These are phyloP conservation scores for Phyllosticta citrichinensis DNA, from an alignment of 2,329 filamentous ascomycete genomes.

Conservation along the genomic window DNA sequence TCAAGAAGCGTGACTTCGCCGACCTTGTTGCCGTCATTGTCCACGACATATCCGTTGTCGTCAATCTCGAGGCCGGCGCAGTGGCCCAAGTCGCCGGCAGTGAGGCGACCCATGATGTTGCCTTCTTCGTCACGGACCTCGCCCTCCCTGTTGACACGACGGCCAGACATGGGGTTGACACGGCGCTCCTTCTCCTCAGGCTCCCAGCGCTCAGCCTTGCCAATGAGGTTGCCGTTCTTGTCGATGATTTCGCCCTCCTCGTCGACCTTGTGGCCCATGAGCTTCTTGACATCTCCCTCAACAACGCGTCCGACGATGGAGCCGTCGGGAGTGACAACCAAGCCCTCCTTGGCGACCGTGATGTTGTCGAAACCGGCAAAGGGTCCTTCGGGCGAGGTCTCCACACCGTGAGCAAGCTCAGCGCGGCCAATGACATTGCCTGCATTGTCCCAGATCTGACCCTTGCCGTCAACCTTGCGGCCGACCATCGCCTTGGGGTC, in stretches of 20 bases:
- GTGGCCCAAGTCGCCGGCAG: slow-evolving; percentile 41
- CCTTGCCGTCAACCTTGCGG: slow-evolving; percentile 52
- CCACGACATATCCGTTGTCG: slow-evolving; percentile 42
- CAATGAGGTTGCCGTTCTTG: slow-evolving; percentile 44
- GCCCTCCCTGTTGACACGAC: slow-evolving; percentile 44
- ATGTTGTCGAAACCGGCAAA: slow-evolving; percentile 51
- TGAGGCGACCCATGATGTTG: slow-evolving; percentile 40
- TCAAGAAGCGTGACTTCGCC: slow-evolving; percentile 53
- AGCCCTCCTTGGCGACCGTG: slow-evolving; percentile 48
- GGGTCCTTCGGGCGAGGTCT: slow-evolving; percentile 43
- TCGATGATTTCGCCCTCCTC: slow-evolving; percentile 43
- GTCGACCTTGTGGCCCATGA: slow-evolving; percentile 40
- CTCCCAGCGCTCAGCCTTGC: slow-evolving; percentile 44
- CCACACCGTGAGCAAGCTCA: slow-evolving; percentile 45
- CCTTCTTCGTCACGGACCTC: slow-evolving; percentile 43
- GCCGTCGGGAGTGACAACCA: slow-evolving; percentile 38
- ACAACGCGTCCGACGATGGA: slow-evolving; percentile 40
- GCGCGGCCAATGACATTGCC: slow-evolving; percentile 51
- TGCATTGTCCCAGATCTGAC: slow-evolving; percentile 54
- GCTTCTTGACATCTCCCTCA: slow-evolving; percentile 42
- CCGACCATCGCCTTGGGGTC: slow-evolving; percentile 47
- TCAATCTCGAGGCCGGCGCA: slow-evolving; percentile 44
- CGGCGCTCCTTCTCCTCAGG: slow-evolving; percentile 44
- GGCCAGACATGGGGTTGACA: slow-evolving; percentile 50
- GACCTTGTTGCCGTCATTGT: slow-evolving; percentile 51